Evolutionary conservation across 2,329 filamentous ascomycete species (phyloP).

Genomic region (Ceratocystis ficicola): DNA sequence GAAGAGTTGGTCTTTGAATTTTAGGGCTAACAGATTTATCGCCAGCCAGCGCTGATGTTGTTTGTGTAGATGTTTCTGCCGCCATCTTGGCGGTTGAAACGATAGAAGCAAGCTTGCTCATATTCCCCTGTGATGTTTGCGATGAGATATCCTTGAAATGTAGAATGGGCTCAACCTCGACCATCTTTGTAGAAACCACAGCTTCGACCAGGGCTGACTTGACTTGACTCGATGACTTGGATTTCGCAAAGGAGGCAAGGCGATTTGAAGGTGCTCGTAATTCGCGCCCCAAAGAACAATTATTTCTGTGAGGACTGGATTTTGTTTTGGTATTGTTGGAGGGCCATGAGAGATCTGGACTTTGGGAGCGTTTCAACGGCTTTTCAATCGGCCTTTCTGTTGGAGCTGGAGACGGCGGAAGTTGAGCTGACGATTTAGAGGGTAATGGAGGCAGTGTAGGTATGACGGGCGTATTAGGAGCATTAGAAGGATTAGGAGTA

Average conservation of each 20-base stretch:
- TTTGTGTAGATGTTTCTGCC: not conserved
- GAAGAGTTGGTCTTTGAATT: not conserved
- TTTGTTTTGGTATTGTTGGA: conserved; percentile 17
- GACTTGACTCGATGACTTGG: conserved; percentile 11
- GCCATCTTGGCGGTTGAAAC: conserved; percentile 9
- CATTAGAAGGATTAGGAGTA: not conserved
- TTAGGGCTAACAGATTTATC: no score
- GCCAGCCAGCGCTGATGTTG: no score
- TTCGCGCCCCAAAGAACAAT: conserved; percentile 2
- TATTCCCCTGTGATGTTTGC: not conserved
- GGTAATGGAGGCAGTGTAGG: not conserved
- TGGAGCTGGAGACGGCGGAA: conserved; percentile 12
- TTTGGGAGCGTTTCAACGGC: conserved; percentile 15
- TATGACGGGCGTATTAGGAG: not conserved
- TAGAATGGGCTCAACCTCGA: conserved; percentile 11
- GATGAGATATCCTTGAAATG: not conserved
- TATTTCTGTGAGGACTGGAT: conserved; percentile 9
- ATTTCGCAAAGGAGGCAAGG: conserved; percentile 14
- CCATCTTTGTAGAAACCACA: conserved; percentile 11
- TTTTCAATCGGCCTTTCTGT: conserved; percentile 12
- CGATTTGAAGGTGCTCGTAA: conserved; percentile 16
- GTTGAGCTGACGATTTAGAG: not conserved
- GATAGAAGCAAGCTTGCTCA: conserved; percentile 13
- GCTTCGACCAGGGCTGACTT: conserved; percentile 16
- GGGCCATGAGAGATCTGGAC: conserved; percentile 14